Base-by-base conservation (phyloP, 352 stramenopile species). In the Pythium brachiatum region DNA sequence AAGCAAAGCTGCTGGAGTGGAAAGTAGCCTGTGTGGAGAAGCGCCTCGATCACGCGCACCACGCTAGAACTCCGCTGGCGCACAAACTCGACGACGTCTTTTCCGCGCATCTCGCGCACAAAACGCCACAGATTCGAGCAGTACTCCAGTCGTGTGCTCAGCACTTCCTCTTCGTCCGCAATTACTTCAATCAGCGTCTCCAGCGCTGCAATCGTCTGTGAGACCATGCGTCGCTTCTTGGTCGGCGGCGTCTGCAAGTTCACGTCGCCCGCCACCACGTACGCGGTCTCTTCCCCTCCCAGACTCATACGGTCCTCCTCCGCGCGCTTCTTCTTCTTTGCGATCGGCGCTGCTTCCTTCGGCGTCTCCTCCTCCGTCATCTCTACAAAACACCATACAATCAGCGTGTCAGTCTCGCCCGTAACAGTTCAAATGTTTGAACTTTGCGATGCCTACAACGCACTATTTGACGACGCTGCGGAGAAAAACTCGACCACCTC, bases 1-100 rank as follows among this genome's bases (percentile, higher is more conserved):
- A 84, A 83, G 53, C 68, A 89, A 12, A 85, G 60, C 39, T 85
- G 76, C 65, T 89, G 80, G 5, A 89, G 56, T n/a, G 80, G 80
- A 20, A 89, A 81, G 46, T 89, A 88, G 7, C 75, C 60, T 8
- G 76, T 87, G 26, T 77, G 68, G 4, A 86, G 56, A 47, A 87
- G 43, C 16, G 76, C 72, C 29, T 81, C 62, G 23, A 78, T 68
- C 39, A 89, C 20, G 18, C 71, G 72, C 8, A 70, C 62, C 20
- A 74, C 53, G 23, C 53, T 64, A 5, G 67, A 69, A 13, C 41
- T 55, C 7, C 67, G 67, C 11, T 64, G 50, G 20, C 43, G 60
- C 18, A 84, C 66, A 39, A 86, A 57, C 18, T 61, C 44, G 13
- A 72, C 34, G 0, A 76, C 60, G 6, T 84, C 70, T 0, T 50